phyloP scores from a whole-genome alignment of 306 rosid genomes.

The Styphnolobium japonicum region DNA sequence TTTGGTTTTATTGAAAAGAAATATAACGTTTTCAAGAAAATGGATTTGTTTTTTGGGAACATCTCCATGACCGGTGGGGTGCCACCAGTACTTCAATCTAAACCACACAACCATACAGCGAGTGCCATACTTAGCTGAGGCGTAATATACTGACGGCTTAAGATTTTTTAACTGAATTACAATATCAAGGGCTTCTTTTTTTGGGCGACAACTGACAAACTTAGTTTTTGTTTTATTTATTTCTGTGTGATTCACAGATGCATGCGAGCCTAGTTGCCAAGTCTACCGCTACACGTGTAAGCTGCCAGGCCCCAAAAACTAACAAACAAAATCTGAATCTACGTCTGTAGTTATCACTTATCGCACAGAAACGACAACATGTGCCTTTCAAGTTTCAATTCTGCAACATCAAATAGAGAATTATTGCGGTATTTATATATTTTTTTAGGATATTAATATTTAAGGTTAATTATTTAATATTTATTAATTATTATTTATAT shows the following conservation, averaged over 20 bases:
- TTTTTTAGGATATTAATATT: too few relatives aligned
- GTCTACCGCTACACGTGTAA: slow-evolving; percentile 48
- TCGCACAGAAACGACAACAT: slow-evolving; percentile 13
- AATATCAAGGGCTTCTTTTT: too few relatives aligned
- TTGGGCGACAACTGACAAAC: background rate
- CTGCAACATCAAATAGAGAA: slow-evolving; percentile 13
- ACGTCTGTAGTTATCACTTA: slow-evolving; percentile 17
- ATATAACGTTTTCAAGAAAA: background rate
- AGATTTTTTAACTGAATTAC: too few relatives aligned
- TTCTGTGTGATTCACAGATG: background rate
- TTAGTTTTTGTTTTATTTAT: background rate
- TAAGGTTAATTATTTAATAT: too few relatives aligned
- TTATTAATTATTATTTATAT: too few relatives aligned
- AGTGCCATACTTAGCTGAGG: too few relatives aligned
- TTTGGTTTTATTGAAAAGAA: background rate
- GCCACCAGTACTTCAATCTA: slow-evolving; percentile 5
- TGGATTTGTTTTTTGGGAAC: background rate
- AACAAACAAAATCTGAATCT: slow-evolving; percentile 25
- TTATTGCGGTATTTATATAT: too few relatives aligned
- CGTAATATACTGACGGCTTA: too few relatives aligned
- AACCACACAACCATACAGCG: background rate
- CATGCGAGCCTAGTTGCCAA: background rate
- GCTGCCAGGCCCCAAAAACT: slow-evolving; percentile 28
- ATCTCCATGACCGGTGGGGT: background rate
- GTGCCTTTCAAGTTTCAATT: background rate